These are phyloP conservation scores for Odontarrhena argentea DNA, from an alignment of 345 rosid genomes.

Conservation along the genomic window DNA sequence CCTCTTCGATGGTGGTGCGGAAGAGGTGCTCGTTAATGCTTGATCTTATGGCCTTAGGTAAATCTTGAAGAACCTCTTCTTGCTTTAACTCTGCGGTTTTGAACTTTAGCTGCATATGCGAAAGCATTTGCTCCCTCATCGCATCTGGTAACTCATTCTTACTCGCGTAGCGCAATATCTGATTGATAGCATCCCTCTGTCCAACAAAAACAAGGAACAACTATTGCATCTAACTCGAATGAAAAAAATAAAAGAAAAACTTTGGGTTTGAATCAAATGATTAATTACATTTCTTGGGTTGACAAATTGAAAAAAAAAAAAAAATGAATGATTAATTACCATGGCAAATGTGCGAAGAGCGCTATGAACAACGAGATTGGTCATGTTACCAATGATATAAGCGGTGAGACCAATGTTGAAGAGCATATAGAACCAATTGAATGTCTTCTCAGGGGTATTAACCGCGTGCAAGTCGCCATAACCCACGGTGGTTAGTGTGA, in stretches of 20 bases:
- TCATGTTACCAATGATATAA: slow-evolving; percentile 91
- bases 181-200: slow-evolving; percentile 81
- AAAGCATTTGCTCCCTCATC: slow-evolving; percentile 85
- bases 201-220: slow-evolving; percentile 3
- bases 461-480: slow-evolving; percentile 87
- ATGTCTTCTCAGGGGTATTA: slow-evolving; percentile 69
- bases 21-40: slow-evolving; percentile 84
- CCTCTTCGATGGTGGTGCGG: slow-evolving; percentile 49
- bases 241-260: too few species aligned
- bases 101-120: slow-evolving; percentile 92
- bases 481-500: slow-evolving; percentile 88
- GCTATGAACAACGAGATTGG: slow-evolving; percentile 82
- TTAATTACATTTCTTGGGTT: too few species aligned
- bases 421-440: slow-evolving; percentile 80
- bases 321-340: slow-evolving; percentile 46
- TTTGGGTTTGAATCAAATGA: too few species aligned
- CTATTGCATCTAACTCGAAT: too few species aligned
- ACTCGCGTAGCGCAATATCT: slow-evolving; percentile 71
- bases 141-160: slow-evolving; percentile 84
- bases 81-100: slow-evolving; percentile 82
- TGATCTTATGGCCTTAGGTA: slow-evolving; percentile 91
- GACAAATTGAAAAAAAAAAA: neutral
- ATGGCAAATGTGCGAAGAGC: slow-evolving; percentile 65
- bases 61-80: slow-evolving; percentile 76
- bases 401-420: slow-evolving; percentile 90